These are phyloP conservation scores for Leucocoprinus sp. DNA, from an alignment of 768 basidiomycete genomes.

Conservation along the genomic window DNA sequence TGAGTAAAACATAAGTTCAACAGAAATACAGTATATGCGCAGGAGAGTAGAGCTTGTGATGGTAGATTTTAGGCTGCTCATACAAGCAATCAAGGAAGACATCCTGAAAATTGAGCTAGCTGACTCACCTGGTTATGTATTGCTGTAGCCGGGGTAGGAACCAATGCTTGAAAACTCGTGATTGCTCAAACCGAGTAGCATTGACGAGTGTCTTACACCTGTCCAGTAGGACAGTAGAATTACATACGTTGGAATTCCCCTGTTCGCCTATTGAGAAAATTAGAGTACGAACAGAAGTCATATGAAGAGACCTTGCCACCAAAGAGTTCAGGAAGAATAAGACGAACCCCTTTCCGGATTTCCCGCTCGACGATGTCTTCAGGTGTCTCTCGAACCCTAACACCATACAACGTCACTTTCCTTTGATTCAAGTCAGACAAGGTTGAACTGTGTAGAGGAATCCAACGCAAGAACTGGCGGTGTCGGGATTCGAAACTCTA, in stretches of 20 bases:
- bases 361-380: slow-evolving; percentile 65
- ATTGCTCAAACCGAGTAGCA: slow-evolving; percentile 69
- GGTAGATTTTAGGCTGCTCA: slow-evolving; percentile 18
- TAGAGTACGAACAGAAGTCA: background rate
- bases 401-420: slow-evolving; percentile 61
- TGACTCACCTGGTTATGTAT: slow-evolving; percentile 38
- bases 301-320: slow-evolving; percentile 31
- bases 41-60: slow-evolving; percentile 31
- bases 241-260: slow-evolving; percentile 13
- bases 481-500: slow-evolving; percentile 53
- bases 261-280: slow-evolving; percentile 3
- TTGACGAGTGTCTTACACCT: slow-evolving; percentile 39
- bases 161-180: slow-evolving; percentile 64
- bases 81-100: background rate
- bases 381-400: slow-evolving; percentile 57
- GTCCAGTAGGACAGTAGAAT: slow-evolving; percentile 30
- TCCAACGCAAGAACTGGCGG: slow-evolving; percentile 60
- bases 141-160: slow-evolving; percentile 61
- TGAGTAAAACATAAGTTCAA: slow-evolving; percentile 51
- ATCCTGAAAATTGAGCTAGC: background rate
- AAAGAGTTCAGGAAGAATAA: slow-evolving; percentile 59
- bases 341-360: slow-evolving; percentile 63
- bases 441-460: slow-evolving; percentile 56
- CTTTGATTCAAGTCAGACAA: slow-evolving; percentile 60
- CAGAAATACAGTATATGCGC: slow-evolving; percentile 46